phyloP scores from a whole-genome alignment of 176 grass and related monocot genomes.

The Oryza glumipatula region DNA sequence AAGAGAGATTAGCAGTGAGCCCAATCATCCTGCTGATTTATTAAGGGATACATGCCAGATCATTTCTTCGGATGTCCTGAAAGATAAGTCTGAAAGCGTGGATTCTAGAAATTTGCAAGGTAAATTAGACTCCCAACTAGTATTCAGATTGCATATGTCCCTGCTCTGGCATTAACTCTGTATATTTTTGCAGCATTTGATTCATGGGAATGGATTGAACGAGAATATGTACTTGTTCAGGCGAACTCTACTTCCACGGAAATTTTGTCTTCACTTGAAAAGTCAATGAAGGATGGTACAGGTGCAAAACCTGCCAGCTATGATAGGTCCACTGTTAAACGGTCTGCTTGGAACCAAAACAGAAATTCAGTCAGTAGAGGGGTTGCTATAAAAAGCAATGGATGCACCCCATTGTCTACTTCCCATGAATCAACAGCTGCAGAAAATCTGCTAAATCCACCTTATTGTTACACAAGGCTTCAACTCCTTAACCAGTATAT shows the following conservation, averaged over 20 bases:
- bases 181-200: conserved; percentile 55
- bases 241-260: conserved; percentile 54
- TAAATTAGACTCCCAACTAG: conserved; percentile 1
- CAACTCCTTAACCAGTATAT: conserved; percentile 63
- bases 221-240: conserved; percentile 68
- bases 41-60: conserved; percentile 30
- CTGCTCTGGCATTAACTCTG: conserved; percentile 31
- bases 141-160: conserved; percentile 17
- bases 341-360: conserved; percentile 44
- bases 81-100: conserved; percentile 41
- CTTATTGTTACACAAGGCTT: conserved; percentile 56
- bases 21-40: conserved; percentile 24
- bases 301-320: conserved; percentile 36
- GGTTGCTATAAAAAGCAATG: conserved; percentile 25
- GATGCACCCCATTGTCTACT: conserved; percentile 30
- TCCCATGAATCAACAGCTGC: conserved; percentile 17
- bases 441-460: conserved; percentile 45
- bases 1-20: conserved; percentile 5
- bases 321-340: conserved; percentile 31
- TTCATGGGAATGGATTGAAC: conserved; percentile 78
- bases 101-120: conserved; percentile 46
- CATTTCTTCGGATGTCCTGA: conserved; percentile 31
- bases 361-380: conserved; percentile 20
- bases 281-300: conserved; percentile 47
- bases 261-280: conserved; percentile 50